phyloP scores from a whole-genome alignment of 2,329 filamentous ascomycete species.

The Alternaria brassicicola region DNA sequence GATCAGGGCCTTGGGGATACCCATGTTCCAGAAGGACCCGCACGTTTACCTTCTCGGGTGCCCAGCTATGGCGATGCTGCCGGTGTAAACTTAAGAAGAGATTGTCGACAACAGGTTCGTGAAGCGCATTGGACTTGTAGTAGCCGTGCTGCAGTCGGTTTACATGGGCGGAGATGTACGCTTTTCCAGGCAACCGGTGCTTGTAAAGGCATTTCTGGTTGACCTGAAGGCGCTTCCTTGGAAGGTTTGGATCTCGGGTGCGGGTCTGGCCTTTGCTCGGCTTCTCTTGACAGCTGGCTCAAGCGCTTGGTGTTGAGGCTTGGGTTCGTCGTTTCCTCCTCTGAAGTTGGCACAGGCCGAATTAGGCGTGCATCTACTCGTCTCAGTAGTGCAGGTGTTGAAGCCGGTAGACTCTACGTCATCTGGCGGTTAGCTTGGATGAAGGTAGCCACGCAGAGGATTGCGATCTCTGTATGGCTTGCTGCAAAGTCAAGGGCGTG shows the following conservation, averaged over 20 bases:
- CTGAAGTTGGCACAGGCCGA: slow-evolving; percentile 2
- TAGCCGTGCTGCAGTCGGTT: slow-evolving; percentile 58
- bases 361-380: background rate
- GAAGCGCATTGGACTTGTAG: slow-evolving; percentile 52
- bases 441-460: background rate
- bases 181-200: slow-evolving; percentile 54
- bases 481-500: background rate
- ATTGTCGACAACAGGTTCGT: slow-evolving; percentile 51
- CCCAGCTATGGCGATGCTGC: slow-evolving; percentile 27
- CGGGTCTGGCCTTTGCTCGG: slow-evolving; percentile 15
- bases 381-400: background rate
- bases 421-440: background rate
- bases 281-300: slow-evolving; percentile 9
- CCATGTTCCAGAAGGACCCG: slow-evolving; percentile 37
- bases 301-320: background rate
- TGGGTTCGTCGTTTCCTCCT: slow-evolving; percentile 1
- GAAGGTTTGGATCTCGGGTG: slow-evolving; percentile 33
- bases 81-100: slow-evolving; percentile 50
- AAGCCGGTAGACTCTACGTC: background rate
- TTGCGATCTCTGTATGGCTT: background rate
- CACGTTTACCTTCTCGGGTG: slow-evolving; percentile 36
- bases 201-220: slow-evolving; percentile 56
- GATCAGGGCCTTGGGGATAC: slow-evolving; percentile 17
- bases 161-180: slow-evolving; percentile 58
- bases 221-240: slow-evolving; percentile 34